phyloP scores from a whole-genome alignment of 1,284 basidiomycete genomes.

The Porogramme epimiltina region DNA sequence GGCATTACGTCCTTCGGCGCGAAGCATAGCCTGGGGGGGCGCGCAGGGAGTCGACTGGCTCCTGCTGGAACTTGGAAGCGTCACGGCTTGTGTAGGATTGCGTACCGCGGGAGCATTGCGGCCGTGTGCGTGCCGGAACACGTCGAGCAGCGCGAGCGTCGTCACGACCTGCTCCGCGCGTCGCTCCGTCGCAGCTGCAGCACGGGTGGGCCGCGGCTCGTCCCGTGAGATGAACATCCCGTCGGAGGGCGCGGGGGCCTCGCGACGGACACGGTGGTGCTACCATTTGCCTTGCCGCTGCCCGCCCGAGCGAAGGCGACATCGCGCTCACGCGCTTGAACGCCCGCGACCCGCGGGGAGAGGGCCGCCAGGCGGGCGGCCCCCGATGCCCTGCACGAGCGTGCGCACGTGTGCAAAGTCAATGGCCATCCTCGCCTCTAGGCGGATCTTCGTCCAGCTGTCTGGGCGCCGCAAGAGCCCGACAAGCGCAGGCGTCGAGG shows the following conservation, averaged over 20 bases:
- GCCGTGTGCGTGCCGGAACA: slow-evolving; percentile 72
- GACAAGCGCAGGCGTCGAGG: slow-evolving; percentile 46
- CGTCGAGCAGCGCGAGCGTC: slow-evolving; percentile 68
- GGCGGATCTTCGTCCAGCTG: slow-evolving; percentile 50
- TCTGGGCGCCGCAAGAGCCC: slow-evolving; percentile 36
- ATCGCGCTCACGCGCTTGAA: slow-evolving; percentile 28
- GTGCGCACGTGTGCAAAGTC: slow-evolving; percentile 46
- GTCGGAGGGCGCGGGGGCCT: slow-evolving; percentile 1
- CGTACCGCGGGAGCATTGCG: slow-evolving; percentile 64
- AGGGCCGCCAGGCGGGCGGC: slow-evolving; percentile 31
- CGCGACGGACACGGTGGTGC: not conserved
- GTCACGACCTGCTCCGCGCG: slow-evolving; percentile 53
- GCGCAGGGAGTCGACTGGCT: not conserved
- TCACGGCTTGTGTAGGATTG: slow-evolving; percentile 43
- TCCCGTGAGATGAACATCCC: slow-evolving; percentile 20
- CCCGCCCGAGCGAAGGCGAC: slow-evolving; percentile 29
- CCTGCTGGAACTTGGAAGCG: slow-evolving; percentile 12
- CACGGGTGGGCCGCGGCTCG: slow-evolving; percentile 16
- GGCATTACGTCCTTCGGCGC: slow-evolving; percentile 63
- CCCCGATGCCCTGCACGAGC: slow-evolving; percentile 72
- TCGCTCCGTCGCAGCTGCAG: slow-evolving; percentile 26
- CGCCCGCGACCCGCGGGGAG: slow-evolving; percentile 18
- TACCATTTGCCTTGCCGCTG: slow-evolving; percentile 10
- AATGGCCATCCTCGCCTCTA: slow-evolving; percentile 60
- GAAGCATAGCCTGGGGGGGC: slow-evolving; percentile 30